A percentile compares a stretch with the other conserved stretches of the same genome.
Evolutionary conservation across 495 filamentous ascomycete species (phyloP).

Genomic region (Elasticomyces elasticus): DNA sequence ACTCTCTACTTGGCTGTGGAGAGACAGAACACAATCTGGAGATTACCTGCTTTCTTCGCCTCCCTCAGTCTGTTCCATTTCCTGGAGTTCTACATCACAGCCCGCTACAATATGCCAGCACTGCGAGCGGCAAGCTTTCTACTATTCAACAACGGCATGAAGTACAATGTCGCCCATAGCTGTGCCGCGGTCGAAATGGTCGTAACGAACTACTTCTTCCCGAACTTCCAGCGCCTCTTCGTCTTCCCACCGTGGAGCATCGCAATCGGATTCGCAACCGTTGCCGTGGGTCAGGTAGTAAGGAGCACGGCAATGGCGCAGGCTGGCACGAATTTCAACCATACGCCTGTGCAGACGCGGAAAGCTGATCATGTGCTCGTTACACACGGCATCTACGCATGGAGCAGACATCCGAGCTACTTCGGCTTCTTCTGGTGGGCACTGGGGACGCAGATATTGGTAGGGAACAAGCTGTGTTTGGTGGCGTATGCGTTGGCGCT

Average conservation of each 20-base stretch:
- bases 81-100: constrained; percentile 88
- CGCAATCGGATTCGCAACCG: constrained; percentile 50
- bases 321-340: constrained; percentile 86
- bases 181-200: constrained; percentile 64
- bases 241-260: constrained; percentile 20
- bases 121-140: constrained; percentile 69
- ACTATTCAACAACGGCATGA: constrained; percentile 71
- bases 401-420: constrained; percentile 77
- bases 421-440: constrained; percentile 99
- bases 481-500: constrained; percentile 62
- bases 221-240: constrained; percentile 32
- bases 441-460: constrained; percentile 79
- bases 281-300: constrained; percentile 59
- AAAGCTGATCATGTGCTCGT: constrained; percentile 65
- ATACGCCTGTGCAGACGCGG: constrained; percentile 61
- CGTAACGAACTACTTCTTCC: constrained; percentile 36
- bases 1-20: constrained; percentile 35
- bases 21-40: constrained; percentile 56
- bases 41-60: constrained; percentile 67
- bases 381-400: constrained; percentile 54
- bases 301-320: constrained; percentile 76
- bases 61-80: constrained; percentile 81
- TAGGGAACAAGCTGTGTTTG: constrained; percentile 76
- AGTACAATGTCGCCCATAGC: constrained; percentile 73
- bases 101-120: constrained; percentile 64